Base-by-base conservation (phyloP, 352 stramenopile genomes). In the Phytophthora sp. region DNA sequence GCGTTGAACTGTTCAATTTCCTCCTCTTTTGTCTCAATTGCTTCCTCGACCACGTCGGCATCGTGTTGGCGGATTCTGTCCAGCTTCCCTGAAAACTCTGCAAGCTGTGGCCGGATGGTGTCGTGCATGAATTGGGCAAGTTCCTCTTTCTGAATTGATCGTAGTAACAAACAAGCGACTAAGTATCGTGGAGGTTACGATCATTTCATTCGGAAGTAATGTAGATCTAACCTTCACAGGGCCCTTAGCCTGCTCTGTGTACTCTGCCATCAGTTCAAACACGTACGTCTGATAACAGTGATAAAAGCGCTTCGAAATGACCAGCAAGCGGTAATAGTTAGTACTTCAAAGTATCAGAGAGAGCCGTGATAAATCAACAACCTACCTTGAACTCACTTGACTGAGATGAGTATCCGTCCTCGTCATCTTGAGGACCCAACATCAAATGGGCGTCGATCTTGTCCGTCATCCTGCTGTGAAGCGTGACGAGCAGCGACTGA, bases 211-310 rank as follows among this genome's bases (percentile, higher is more conserved):
- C 8, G 11, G 29, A 5, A 6, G 26, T 15, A 26, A 4, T 21
- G 44, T 2, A 20, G 11, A 52, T 23, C 8, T 23, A 70, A 93
- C 83, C 76, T 83, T 85, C 11, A 77, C 67, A 11, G 86, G 80
- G 7, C 86, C 83, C 38, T 81, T 74, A 6, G 82, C 86, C 41
- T 81, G 78, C 20, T 91, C 80, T 4, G 82, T 89, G 66, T 89
- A 94, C 44, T 82, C 66, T 11, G 77, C 75, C 69, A 94, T 90
- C 24, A 94, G 44, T 26, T 92, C 79, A 47, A 86, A 84, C 31
- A 94, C 45, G 56, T 83, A 76, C 6, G 69, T 64, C 69, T 94
- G 86, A 39, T 91, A 94, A 41, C 86, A 69, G 45, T 85, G 75
- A 53, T 88, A 92, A 56, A 94, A 94, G 21, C 80, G 74, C 86